Evolutionary conservation across 2,329 filamentous ascomycete species (phyloP), one percentile per base, ranked within the genome.

Genomic region (Colletotrichum sp.): DNA sequence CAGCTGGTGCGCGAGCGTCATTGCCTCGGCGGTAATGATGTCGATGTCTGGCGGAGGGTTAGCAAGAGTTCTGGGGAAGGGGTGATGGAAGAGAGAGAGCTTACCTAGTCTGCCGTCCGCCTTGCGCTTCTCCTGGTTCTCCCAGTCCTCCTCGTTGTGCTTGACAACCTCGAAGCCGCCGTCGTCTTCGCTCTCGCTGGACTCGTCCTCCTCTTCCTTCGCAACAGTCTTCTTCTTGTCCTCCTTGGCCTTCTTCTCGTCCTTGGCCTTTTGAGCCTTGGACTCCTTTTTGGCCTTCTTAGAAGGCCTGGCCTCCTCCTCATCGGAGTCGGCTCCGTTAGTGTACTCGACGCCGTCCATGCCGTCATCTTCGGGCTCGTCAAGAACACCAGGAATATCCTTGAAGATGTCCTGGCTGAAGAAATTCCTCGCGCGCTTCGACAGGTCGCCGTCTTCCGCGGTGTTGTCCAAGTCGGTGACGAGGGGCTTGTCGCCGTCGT

Each of bases 11-110:
- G 97, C 98, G 18, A 99, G 90, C 1, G 96, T 98, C 97, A 99
- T 99, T 78, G 98, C 97, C 88, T 99, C 97, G 7, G 96, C 97
- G n/a, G 97, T 99, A 82, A 99, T 98, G 81, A 99, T 99, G 84
- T 99, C 96, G 85, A 99, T 98, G 83, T 98, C 96, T 90, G 85
- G 83, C 1, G 18, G 32, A 28, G 62, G 30, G 70, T 81, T 80
- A 83, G 81, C n/a, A 8, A 21, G 16, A 18, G 28, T 32, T 18
- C 24, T 62, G 10, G 18, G 39, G n/a, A 7, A 36, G 34, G 34
- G 34, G 6, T 8, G 26, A n/a, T 16, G 12, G 3, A n/a, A n/a
- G 7, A 65, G 32, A 8, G 6, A 24, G 34, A 39, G 55, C 87
- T 83, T 87, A 92, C 92, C 90, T 55, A 90, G 86, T 80, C 89